Evolutionary conservation across 345 rosid genomes (phyloP).

Genomic region (Hypericum androsaemum): DNA sequence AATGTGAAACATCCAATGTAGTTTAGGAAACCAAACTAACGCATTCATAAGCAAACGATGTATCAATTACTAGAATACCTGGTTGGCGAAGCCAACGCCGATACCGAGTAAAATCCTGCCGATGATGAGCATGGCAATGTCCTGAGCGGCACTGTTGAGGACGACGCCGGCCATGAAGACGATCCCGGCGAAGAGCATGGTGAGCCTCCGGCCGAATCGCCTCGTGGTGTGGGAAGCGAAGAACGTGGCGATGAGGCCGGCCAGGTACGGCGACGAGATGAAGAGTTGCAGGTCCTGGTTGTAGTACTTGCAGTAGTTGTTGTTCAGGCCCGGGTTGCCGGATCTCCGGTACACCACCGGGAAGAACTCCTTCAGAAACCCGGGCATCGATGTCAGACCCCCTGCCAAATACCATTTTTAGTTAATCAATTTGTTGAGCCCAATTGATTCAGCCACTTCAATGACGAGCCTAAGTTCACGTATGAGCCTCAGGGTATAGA

Average conservation of each 20-base stretch:
- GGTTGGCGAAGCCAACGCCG: not conserved
- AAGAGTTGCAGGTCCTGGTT: constrained; percentile 38
- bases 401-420: constrained; percentile 26
- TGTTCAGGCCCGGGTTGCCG: not conserved
- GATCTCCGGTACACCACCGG: constrained; percentile 9
- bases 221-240: not conserved
- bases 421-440: too few relatives aligned
- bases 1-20: too few relatives aligned
- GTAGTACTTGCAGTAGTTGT: not conserved
- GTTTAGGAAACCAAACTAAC: too few relatives aligned
- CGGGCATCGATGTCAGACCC: constrained; percentile 80
- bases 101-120: not conserved
- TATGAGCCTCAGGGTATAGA: too few relatives aligned
- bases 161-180: constrained; percentile 61
- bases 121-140: not conserved
- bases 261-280: not conserved
- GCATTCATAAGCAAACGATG: too few relatives aligned
- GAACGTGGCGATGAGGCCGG: not conserved
- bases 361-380: constrained; percentile 56
- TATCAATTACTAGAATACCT: not conserved
- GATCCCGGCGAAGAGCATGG: not conserved
- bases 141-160: not conserved
- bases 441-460: too few relatives aligned
- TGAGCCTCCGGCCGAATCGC: not conserved
- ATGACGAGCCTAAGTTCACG: too few relatives aligned